A percentile compares a stretch with the other conserved stretches of the same genome.
These are phyloP conservation scores for Selaginella tamariscina DNA, from an alignment of 75 land plant genomes.

Conservation along the genomic window DNA sequence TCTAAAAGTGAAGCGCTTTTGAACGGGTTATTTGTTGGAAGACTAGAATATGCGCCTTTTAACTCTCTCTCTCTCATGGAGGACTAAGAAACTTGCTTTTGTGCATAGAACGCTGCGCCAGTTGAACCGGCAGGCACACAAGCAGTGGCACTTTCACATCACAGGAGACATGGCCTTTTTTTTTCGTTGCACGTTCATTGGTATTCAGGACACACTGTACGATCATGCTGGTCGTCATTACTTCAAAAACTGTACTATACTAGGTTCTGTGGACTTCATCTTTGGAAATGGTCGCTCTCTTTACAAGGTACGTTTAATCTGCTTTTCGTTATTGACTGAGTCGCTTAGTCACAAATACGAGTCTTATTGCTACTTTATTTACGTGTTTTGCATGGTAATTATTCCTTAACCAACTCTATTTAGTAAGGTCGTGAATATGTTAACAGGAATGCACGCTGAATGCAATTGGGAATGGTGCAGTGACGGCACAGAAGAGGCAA, in stretches of 20 bases:
- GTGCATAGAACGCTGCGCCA: constrained; percentile 6
- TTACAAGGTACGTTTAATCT: not conserved
- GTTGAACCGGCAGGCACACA: not conserved
- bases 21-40: too few species aligned
- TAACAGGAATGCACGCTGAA: not conserved
- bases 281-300: constrained; percentile 9
- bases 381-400: too few species aligned
- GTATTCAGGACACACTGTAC: constrained; percentile 4
- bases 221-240: constrained; percentile 7
- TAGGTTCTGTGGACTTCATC: constrained; percentile 9
- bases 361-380: too few species aligned
- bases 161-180: not conserved
- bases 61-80: not conserved
- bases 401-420: too few species aligned
- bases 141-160: not conserved
- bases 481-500: constrained; percentile 8
- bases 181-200: not conserved
- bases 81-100: too few species aligned
- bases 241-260: constrained; percentile 1
- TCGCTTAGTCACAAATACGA: too few species aligned
- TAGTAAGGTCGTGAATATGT: not conserved
- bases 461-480: not conserved
- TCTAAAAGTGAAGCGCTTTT: too few species aligned
- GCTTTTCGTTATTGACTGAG: not conserved
- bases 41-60: not conserved